These are phyloP conservation scores for Hypoxylon sp. DNA, from an alignment of 2,329 filamentous ascomycete genomes.

Conservation along the genomic window DNA sequence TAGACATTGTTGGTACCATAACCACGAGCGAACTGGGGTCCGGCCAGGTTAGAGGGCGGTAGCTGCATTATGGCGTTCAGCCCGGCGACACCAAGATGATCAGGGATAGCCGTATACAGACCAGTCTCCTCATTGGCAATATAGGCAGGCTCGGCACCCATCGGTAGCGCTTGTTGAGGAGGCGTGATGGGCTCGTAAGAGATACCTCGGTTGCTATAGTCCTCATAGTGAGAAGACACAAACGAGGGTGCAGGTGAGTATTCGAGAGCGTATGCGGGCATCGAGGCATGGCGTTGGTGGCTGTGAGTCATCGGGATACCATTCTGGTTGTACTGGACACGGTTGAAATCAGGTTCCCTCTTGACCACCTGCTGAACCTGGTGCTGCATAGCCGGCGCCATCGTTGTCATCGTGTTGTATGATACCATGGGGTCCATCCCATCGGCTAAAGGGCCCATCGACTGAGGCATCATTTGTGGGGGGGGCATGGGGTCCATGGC, in stretches of 20 bases:
- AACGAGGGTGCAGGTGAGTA: conserved; percentile 98
- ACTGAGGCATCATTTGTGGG: conserved; percentile 76
- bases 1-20: conserved; percentile 83
- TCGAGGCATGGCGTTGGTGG: conserved; percentile 95
- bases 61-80: conserved; percentile 92
- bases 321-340: conserved; percentile 90
- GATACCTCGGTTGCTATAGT: conserved; percentile 95
- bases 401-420: conserved; percentile 73
- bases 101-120: conserved; percentile 92
- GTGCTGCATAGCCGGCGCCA: conserved; percentile 74
- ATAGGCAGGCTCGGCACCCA: conserved; percentile 90
- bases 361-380: conserved; percentile 74
- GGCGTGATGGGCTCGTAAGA: conserved; percentile 98
- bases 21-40: conserved; percentile 79
- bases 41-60: conserved; percentile 83
- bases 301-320: conserved; percentile 83
- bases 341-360: conserved; percentile 84
- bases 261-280: conserved; percentile 93
- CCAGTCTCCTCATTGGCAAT: conserved; percentile 98
- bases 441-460: conserved; percentile 66
- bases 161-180: conserved; percentile 84
- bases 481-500: conserved; percentile 94
- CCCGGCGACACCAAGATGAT: conserved; percentile 78
- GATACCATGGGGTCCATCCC: conserved; percentile 77
- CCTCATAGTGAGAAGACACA: conserved; percentile 97